Evolutionary conservation across 2,329 filamentous ascomycete species (phyloP), one percentile per base, ranked within the genome.

Genomic region (Furcasterigmium furcatum): DNA sequence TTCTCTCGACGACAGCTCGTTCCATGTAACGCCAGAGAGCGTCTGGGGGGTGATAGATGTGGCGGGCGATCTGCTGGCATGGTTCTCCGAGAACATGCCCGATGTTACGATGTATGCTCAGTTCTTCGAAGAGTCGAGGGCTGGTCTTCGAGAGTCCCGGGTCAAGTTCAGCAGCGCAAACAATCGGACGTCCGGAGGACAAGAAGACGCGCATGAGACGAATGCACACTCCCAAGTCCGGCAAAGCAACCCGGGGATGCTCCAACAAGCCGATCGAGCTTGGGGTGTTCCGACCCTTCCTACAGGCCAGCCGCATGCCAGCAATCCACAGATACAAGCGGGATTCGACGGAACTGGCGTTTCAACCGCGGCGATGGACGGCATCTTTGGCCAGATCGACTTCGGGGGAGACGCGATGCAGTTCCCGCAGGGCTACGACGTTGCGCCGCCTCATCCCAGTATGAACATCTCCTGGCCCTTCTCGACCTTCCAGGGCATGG

Each of bases 41-140:
- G 36, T 20, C 21, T 21, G 36, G 36, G 36, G 22, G 22, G 14
- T 10, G 16, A 19, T 36, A 9, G 9, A 24, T 14, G 9, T 38
- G 5, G 24, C 32, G n/a, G 32, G 35, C 14, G 1, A 44, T 12
- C 20, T 44, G 21, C 16, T 44, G 12, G 16, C 9, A 18, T 44
- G 42, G 42, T 29, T 44, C 16, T 20, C 42, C 7, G 29, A 18
- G 7, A 36, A 44, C 16, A 44, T 44, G 34, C 34, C 42, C 5
- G 42, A 44, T 16, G 32, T 44, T 4, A 34, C n/a, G 2, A 18
- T 44, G 14, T 44, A 36, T 7, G 19, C 32, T 2, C 10, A 18
- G 4, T 44, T 44, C 32, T 38, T 44, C 32, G 32, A 38, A 9
- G 42, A 25, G 10, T 6, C 29, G 12, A 36, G 22, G 34, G n/a